These are phyloP conservation scores for Cystofilobasidium bisporidii DNA, from an alignment of 768 basidiomycete species.

Conservation along the genomic window DNA sequence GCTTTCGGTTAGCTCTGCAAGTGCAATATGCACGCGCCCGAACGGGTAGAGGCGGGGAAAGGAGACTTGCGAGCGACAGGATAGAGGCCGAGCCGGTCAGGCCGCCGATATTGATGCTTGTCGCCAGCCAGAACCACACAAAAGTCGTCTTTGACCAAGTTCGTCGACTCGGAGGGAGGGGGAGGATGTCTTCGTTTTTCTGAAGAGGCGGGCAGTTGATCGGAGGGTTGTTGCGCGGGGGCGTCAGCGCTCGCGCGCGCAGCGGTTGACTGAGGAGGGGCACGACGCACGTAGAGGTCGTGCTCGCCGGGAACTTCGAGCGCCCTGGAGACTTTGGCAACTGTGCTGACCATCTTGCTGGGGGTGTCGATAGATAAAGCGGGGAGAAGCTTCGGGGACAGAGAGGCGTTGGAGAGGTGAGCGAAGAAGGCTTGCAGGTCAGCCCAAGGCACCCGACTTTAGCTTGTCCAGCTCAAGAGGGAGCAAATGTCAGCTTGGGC, in stretches of 20 bases:
- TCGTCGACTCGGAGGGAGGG: conserved; percentile 16
- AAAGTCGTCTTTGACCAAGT: conserved; percentile 24
- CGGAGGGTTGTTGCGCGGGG: too few relatives aligned
- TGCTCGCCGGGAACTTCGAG: conserved; percentile 10
- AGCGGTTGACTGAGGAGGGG: too few relatives aligned
- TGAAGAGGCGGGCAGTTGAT: too few relatives aligned
- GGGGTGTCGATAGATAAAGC: too few relatives aligned
- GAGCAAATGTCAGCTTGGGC: too few relatives aligned
- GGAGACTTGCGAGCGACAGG: conserved; percentile 32
- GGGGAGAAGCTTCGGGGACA: background rate
- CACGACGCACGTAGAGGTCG: conserved; percentile 16
- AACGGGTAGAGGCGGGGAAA: too few relatives aligned
- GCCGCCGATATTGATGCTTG: conserved; percentile 13
- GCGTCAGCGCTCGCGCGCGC: background rate
- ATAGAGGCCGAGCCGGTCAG: conserved; percentile 33
- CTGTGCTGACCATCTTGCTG: background rate
- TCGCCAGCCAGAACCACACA: conserved; percentile 16
- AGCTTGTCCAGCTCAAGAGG: too few relatives aligned
- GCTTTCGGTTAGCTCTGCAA: too few relatives aligned
- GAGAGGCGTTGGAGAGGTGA: background rate
- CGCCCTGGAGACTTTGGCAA: conserved; percentile 9
- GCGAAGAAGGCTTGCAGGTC: too few relatives aligned
- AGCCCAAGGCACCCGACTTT: too few relatives aligned
- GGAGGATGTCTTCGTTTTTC: conserved; percentile 21
- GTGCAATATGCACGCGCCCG: too few relatives aligned